Evolutionary conservation across 1,139 yeast genomes (phyloP), one percentile per base, ranked within the genome.

Genomic region (Candida gigantensis): DNA sequence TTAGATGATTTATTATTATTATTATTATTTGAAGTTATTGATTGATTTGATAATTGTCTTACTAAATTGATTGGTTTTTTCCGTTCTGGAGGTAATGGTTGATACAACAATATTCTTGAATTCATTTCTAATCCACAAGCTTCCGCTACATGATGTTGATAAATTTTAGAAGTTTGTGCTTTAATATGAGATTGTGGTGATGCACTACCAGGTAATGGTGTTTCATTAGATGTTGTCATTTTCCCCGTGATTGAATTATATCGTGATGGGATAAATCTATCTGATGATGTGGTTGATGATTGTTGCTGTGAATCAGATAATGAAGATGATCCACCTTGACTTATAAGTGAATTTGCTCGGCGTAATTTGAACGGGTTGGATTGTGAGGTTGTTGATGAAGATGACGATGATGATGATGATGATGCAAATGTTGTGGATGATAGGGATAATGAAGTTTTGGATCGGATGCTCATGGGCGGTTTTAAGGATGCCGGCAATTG

Each of bases 41-140:
- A 54, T 14, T 57, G 53, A 12, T 49, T 46, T 1, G 51, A 32
- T 11, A 49, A 36, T 31, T 51, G 50, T 39, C 62, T 57, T 39
- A 68, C 66, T 40, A 83, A 62, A 48, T 75, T 77, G 23, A 79
- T 63, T 6, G 85, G 80, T 38, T 70, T 71, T 38, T 74, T 70
- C 15, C 85, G 66, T 49, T 80, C 87, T 2, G 97, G 97, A 8
- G 97, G 92, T 28, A 76, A 68, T 13, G 95, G 96, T 59, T 87
- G 87, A 59, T 85, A 92, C 52, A 88, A 90, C 42, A 92, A 67
- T 29, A 92, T 87, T 44, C 97, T 72, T 41, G 88, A 84, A 47
- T 88, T 84, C 56, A 88, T 78, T 39, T 86, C 85, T 37, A 90
- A 71, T 0, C 97, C 97, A 58, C 97, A 89, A 0, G 97, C 97